Evolutionary conservation across 306 rosid genomes (phyloP), one percentile per base, ranked within the genome.

Genomic region (Acacia melanoxylon): DNA sequence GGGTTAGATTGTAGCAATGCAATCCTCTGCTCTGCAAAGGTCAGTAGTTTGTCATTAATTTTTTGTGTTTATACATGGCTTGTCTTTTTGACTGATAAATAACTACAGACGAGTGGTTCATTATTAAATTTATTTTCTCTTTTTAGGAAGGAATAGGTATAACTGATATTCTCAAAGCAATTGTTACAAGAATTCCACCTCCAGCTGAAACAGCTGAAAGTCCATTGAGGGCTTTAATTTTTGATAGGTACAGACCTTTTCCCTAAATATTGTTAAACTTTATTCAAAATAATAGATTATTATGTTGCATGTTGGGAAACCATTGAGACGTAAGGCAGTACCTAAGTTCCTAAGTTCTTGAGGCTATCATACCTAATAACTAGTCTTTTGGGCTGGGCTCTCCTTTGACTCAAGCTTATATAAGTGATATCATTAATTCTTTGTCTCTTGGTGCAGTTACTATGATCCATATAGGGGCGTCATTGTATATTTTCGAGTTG

Each of bases 381-480:
- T 69, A 42, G 33, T 69, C 24, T 65, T 65, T n/a, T 65, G 42
- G 10, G 70, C 33, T 27, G 42, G 41, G 22, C 22, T 65, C 22
- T 15, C 22, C 27, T 37, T 67, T 68, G 49, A 24, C 49, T 68
- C 27, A 40, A 68, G 49, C 41, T 68, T 35, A 68, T 10, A 4
- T 37, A 10, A 15, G 17, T 68, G 73, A 11, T 68, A 80, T 20
- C 76, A 79, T 84, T 86, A 44, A 72, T 77, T 79, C 69, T 48
- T 83, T 81, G 69, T 82, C 73, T 86, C 80, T 45, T 83, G 73
- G 44, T 89, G 88, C 95, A 93, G 98, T 81, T 95, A 95, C 87
- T 95, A 91, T 74, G 98, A 95, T 82, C 90, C 98, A 59, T 94
- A 94, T 31, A 86, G 98, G 83, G 98, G 98, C 45, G 98, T 93